phyloP scores from a whole-genome alignment of 1,139 yeast species.

The Candida pseudoviswanathii region DNA sequence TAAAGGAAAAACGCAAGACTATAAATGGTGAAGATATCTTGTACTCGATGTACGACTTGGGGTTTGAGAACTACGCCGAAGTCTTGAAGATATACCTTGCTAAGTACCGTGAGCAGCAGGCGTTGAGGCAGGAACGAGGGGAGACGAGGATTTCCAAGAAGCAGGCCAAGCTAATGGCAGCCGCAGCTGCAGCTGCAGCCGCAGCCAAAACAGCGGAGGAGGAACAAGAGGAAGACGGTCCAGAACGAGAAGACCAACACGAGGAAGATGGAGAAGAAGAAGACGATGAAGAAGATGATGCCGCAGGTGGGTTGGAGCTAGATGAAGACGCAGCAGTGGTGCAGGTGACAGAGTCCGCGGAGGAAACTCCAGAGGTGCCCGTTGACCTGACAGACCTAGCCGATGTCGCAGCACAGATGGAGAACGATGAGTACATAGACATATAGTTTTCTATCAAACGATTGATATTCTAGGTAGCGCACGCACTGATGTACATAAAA shows the following conservation, averaged over 20 bases:
- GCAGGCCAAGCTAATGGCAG: constrained; percentile 31
- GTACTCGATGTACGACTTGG: constrained; percentile 60
- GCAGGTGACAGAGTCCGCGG: background rate
- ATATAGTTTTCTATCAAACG: background rate
- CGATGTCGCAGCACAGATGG: background rate
- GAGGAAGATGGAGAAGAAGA: constrained; percentile 1
- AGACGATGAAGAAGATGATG: constrained; percentile 1
- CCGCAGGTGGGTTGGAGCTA: background rate
- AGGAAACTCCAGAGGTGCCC: background rate
- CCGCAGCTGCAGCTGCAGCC: constrained; percentile 24
- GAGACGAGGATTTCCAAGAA: constrained; percentile 48
- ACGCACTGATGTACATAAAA: background rate
- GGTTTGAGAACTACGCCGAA: constrained; percentile 85
- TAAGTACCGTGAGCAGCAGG: constrained; percentile 74
- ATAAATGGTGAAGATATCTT: constrained; percentile 81
- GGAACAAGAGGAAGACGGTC: background rate
- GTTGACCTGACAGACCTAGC: background rate
- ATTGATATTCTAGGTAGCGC: background rate
- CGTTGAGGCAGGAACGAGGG: constrained; percentile 62
- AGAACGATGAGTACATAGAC: constrained; percentile 1
- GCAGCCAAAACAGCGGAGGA: constrained; percentile 14
- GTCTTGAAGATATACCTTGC: constrained; percentile 79
- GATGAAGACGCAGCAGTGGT: background rate
- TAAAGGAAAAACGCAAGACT: constrained; percentile 75
- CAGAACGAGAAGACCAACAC: constrained; percentile 8